These are phyloP conservation scores for Yamadazyma sp. DNA, from an alignment of 805 yeast species.

Conservation along the genomic window DNA sequence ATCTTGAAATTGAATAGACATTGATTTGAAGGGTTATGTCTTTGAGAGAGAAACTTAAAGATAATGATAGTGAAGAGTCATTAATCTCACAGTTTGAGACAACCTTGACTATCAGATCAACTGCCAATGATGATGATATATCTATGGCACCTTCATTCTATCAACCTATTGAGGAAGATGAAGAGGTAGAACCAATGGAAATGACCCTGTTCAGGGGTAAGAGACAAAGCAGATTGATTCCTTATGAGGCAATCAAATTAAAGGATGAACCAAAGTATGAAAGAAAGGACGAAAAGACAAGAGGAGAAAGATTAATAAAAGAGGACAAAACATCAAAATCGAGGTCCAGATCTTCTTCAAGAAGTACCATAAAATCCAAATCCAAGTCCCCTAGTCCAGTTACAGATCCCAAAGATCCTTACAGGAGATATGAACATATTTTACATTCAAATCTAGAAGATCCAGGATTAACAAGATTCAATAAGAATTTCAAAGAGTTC, in stretches of 20 bases:
- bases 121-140: slow-evolving; percentile 35
- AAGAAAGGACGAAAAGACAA: background rate
- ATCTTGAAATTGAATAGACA: too few species aligned
- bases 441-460: slow-evolving; percentile 38
- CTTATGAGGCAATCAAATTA: slow-evolving; percentile 19
- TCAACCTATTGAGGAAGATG: slow-evolving; percentile 33
- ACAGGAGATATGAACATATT: slow-evolving; percentile 23
- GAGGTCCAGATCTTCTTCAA: slow-evolving; percentile 5
- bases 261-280: slow-evolving; percentile 9
- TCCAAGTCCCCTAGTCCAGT: slow-evolving; percentile 14
- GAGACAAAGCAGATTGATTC: slow-evolving; percentile 27
- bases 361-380: slow-evolving; percentile 2
- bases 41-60: slow-evolving; percentile 11
- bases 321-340: slow-evolving; percentile 2
- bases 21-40: too few species aligned
- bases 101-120: slow-evolving; percentile 39
- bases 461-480: slow-evolving; percentile 32
- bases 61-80: slow-evolving; percentile 35
- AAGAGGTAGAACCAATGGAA: slow-evolving; percentile 22
- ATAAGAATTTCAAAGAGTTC: slow-evolving; percentile 42
- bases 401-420: slow-evolving; percentile 1
- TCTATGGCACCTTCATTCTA: slow-evolving; percentile 37
- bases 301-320: background rate
- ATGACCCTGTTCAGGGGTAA: slow-evolving; percentile 36
- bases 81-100: slow-evolving; percentile 43